Conservation (phyloP, 352 stramenopile genomes). For the Globisporangium irregulare region DNA sequence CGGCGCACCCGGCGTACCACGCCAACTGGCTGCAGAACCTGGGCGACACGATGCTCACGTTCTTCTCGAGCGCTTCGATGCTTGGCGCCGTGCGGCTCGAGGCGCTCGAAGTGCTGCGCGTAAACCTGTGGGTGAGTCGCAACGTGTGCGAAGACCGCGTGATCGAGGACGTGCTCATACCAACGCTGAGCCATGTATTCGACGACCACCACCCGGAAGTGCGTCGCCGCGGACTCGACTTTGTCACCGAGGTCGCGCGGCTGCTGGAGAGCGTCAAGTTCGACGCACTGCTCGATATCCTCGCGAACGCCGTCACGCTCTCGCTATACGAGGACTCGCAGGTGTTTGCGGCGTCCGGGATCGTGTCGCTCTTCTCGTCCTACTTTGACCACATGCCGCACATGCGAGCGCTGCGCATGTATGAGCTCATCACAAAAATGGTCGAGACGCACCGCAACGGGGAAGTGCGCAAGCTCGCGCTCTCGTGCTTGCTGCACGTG, state of each 20-base stretch:
- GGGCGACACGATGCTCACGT: constrained; percentile 46
- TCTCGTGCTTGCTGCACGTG: constrained; percentile 67
- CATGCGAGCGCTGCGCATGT: constrained; percentile 67
- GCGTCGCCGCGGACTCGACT: constrained; percentile 48
- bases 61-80: constrained; percentile 56
- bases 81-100: constrained; percentile 55
- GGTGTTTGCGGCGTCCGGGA: constrained; percentile 44
- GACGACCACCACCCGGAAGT: constrained; percentile 63
- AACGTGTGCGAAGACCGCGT: constrained; percentile 84
- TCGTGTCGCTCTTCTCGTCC: constrained; percentile 75
- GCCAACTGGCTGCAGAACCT: constrained; percentile 64
- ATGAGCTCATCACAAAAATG: constrained; percentile 66
- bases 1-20: constrained; percentile 63
- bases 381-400: constrained; percentile 80
- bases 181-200: constrained; percentile 63
- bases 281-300: constrained; percentile 71
- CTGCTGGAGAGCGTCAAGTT: constrained; percentile 83
- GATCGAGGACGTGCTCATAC: constrained; percentile 81
- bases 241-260: constrained; percentile 67
- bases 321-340: constrained; percentile 73
- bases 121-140: constrained; percentile 72
- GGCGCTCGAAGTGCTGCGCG: constrained; percentile 61
- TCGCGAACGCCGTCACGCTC: constrained; percentile 63
- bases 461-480: constrained; percentile 53
- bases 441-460: constrained; percentile 67